Evolutionary conservation across 257 asterid genomes (phyloP).

Genomic region (Nemophila menziesii): DNA sequence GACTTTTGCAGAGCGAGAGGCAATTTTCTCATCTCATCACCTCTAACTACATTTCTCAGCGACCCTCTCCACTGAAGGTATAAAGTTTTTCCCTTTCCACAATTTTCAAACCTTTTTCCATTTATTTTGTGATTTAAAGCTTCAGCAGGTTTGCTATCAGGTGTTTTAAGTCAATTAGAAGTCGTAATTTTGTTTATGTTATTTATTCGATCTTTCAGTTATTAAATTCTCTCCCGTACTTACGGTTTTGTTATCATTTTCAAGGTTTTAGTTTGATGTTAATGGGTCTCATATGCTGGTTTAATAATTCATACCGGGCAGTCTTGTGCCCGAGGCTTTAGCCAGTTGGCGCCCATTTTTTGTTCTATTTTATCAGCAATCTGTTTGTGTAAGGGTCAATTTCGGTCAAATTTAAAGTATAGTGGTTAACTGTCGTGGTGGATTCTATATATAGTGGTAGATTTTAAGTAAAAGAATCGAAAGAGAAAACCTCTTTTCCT

Average conservation of each 20-base stretch:
- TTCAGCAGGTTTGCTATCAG: not conserved
- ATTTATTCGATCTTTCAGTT: not conserved
- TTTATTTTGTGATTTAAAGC: not conserved
- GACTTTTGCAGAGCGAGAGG: not conserved
- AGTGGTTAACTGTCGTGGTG: too few relatives aligned
- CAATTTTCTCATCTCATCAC: not conserved
- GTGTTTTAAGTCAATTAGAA: not conserved
- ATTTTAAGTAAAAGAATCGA: too few relatives aligned
- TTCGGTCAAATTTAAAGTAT: too few relatives aligned
- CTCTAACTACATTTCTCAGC: not conserved
- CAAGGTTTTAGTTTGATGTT: too few relatives aligned
- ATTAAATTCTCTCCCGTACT: not conserved
- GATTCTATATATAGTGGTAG: too few relatives aligned
- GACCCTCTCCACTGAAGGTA: not conserved
- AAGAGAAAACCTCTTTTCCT: too few relatives aligned
- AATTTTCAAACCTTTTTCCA: not conserved
- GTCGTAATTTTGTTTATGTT: not conserved
- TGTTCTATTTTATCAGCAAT: too few relatives aligned
- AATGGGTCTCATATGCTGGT: too few relatives aligned
- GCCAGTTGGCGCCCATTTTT: too few relatives aligned
- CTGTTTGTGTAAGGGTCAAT: too few relatives aligned
- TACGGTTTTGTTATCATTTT: not conserved
- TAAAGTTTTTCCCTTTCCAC: not conserved
- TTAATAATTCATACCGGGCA: too few relatives aligned
- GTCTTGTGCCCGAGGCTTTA: too few relatives aligned